Evolutionary conservation across 805 yeast species (phyloP), one percentile per base, ranked within the genome.

Genomic region (Saccharomycodes ludwigii): DNA sequence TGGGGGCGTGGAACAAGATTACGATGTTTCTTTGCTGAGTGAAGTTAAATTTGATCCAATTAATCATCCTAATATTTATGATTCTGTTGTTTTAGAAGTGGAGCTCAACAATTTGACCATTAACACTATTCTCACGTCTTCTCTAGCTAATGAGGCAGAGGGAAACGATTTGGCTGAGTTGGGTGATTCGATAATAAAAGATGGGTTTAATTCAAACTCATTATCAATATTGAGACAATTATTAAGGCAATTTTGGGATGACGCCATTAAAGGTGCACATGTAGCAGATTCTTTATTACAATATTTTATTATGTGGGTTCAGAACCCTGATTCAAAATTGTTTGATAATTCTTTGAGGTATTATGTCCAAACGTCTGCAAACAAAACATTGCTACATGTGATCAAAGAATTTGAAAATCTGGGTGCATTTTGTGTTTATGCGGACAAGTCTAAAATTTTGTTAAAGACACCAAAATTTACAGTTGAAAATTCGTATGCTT

Each of bases 211-310:
- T 8, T 66, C 75, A 0, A 71, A 80, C 1, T 81, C 95, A 2
- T 61, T 91, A 39, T 53, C 63, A 7, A 78, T 78, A 2, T 61
- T 91, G 34, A 69, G 93, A 47, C 52, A 66, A 6, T 60, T 91
- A 68, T 79, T 91, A 9, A 83, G 79, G 45, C 73, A 66, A 20
- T 84, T 95, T 95, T 88, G 96, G 95, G 93, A 84, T 46, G 79
- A 75, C 46, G 96, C 95, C 0, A 56, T 81, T 34, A 60, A 62
- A 14, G 27, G 27, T n/a, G 72, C 71, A 34, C 70, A 78, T 42
- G 42, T 61, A 6, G 95, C 95, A 0, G 96, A 86, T 51, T 62
- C 81, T 1, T 68, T 86, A 69, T 77, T 85, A 39, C 82, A 82
- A 44, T 68, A 74, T 18, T 74, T 88, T 50, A 79, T 82, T 2